Percentiles rank a stretch among this genome's conserved stretches.
Evolutionary conservation across 2,329 filamentous ascomycete genomes (phyloP).

Genomic region (Colletotrichum gloeosporioides): DNA sequence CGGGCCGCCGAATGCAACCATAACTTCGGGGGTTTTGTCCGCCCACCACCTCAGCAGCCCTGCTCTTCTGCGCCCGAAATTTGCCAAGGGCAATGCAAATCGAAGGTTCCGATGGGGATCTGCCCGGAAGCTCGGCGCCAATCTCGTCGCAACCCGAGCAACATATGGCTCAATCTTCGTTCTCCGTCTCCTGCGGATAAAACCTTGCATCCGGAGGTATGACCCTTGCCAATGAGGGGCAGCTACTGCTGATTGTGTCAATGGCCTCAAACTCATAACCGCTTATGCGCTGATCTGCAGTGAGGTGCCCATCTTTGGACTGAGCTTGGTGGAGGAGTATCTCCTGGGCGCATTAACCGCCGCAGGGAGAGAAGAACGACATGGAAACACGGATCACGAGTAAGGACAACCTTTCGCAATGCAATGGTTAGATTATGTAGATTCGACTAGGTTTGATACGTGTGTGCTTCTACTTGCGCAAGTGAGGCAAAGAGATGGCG

Average conservation of each 20-base stretch:
- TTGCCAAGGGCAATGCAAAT: neutral
- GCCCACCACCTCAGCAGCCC: neutral
- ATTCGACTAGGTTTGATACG: neutral
- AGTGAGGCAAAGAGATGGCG: neutral
- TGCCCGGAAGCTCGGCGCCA: neutral
- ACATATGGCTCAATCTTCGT: neutral
- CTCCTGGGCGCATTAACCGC: neutral
- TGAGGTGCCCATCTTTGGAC: neutral
- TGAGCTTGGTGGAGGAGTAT: neutral
- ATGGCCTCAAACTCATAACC: neutral
- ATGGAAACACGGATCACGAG: neutral
- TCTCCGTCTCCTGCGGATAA: neutral
- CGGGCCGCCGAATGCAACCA: neutral
- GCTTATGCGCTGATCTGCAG: neutral
- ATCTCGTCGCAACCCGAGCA: neutral
- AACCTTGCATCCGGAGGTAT: neutral
- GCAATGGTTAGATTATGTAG: neutral
- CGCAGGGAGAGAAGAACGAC: rapidly evolving
- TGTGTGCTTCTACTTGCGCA: neutral
- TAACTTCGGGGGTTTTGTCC: neutral
- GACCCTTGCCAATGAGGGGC: neutral
- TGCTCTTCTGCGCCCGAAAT: neutral
- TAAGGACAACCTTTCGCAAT: neutral
- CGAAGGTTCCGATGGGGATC: neutral
- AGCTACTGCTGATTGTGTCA: neutral